A percentile compares a stretch with the other conserved stretches of the same genome.
Conservation (phyloP, 192 early-diverging fungal species). For the Backusella morwellensis region DNA sequence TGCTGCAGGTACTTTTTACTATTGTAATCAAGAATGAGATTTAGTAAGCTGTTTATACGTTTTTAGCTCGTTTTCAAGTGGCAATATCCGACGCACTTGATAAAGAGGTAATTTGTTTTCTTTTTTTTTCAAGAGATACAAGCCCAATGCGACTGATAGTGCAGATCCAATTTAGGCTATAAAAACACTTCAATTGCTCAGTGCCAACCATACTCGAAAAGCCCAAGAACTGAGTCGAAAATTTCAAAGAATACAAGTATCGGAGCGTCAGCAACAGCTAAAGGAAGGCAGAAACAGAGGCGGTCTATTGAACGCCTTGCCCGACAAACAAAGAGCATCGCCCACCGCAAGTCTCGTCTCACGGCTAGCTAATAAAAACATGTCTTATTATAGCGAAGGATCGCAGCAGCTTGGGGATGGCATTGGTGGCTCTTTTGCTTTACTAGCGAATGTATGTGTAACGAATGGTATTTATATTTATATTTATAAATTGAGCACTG, state of each 20-base stretch:
- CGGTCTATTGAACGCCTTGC: not conserved
- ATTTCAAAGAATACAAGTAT: not conserved
- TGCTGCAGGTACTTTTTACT: constrained; percentile 57
- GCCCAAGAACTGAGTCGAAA: constrained; percentile 61
- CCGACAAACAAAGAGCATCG: constrained; percentile 8
- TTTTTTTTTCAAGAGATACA: not conserved
- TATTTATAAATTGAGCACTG: not conserved
- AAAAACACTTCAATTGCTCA: constrained; percentile 64
- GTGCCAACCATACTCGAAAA: constrained; percentile 62
- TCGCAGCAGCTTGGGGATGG: constrained; percentile 2
- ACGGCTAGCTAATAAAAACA: not conserved
- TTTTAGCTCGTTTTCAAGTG: constrained; percentile 52
- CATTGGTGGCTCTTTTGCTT: constrained; percentile 33
- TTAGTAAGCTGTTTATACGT: not conserved
- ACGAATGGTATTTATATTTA: not conserved
- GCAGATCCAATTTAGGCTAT: constrained; percentile 42
- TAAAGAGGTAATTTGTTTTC: constrained; percentile 43
- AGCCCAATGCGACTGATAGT: constrained; percentile 2
- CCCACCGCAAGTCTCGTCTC: constrained; percentile 1
- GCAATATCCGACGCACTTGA: constrained; percentile 58
- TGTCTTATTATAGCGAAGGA: not conserved
- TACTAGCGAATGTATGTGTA: constrained; percentile 21
- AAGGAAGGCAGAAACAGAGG: not conserved
- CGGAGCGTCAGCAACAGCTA: not conserved
- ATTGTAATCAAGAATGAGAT: not conserved